Conservation (phyloP, 495 filamentous ascomycete species). For the Trichocladium uniseriatum region DNA sequence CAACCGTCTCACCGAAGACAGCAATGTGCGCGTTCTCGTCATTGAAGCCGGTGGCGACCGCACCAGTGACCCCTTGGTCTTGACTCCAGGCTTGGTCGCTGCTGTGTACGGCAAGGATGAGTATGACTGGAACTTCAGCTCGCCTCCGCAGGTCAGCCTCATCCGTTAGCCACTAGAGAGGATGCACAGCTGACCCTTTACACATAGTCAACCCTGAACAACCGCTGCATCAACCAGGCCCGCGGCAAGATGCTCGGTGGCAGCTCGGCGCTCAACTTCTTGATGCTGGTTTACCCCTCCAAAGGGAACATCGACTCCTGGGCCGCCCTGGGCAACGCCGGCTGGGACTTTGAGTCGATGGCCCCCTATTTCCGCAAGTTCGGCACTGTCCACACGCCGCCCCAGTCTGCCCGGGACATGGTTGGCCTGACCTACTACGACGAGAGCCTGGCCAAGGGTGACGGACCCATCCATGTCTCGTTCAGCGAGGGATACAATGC, state of each 20-base stretch:
- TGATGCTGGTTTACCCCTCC: conserved; percentile 39
- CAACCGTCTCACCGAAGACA: conserved; percentile 40
- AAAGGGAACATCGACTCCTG: conserved; percentile 43
- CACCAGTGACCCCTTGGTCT: conserved; percentile 38
- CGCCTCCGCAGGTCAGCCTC: conserved; percentile 37
- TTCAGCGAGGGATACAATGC: conserved; percentile 29
- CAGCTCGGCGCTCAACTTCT: conserved; percentile 47
- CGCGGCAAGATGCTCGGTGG: conserved; percentile 51
- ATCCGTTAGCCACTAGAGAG: background rate
- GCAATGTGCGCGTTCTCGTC: conserved; percentile 35
- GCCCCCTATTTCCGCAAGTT: conserved; percentile 42
- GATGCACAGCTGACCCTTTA: conserved; percentile 2
- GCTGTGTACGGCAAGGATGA: conserved; percentile 40
- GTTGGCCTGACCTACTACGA: conserved; percentile 28
- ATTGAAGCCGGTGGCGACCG: conserved; percentile 48
- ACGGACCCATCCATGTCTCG: conserved; percentile 36
- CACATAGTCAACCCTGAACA: conserved; percentile 24
- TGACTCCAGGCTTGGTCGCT: conserved; percentile 36
- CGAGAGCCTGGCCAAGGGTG: conserved; percentile 19
- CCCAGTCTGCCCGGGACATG: conserved; percentile 22
- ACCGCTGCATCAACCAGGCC: conserved; percentile 27
- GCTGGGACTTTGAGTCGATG: conserved; percentile 44
- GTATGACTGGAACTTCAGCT: conserved; percentile 48
- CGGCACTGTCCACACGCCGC: conserved; percentile 25
- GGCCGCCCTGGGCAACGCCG: conserved; percentile 43